Conservation (phyloP, 1,284 basidiomycete genomes). For the Apiotrichum veenhuisii region DNA sequence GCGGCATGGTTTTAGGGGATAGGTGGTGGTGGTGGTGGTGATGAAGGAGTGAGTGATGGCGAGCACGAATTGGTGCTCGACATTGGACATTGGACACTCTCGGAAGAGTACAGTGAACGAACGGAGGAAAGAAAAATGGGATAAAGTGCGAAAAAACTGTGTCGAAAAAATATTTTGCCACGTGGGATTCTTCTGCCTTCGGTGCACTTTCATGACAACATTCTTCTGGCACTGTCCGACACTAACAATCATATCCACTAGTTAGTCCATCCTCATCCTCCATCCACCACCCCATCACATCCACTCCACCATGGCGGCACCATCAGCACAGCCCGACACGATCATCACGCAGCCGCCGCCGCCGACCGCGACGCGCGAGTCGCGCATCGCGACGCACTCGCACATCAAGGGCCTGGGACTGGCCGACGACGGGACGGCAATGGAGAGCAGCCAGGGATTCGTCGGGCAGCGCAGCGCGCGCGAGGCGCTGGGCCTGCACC, state of each 20-base stretch:
- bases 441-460: slow-evolving; percentile 74
- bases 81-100: no score
- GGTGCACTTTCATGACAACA: background rate
- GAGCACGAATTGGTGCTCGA: background rate
- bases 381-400: slow-evolving; percentile 48
- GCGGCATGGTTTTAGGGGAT: slow-evolving; percentile 5
- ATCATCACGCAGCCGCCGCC: slow-evolving; percentile 47
- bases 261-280: background rate
- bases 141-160: slow-evolving; percentile 5
- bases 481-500: slow-evolving; percentile 59
- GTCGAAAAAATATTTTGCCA: background rate
- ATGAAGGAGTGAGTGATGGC: background rate
- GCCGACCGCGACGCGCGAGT: slow-evolving; percentile 45
- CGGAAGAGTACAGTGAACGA: no score
- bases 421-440: slow-evolving; percentile 75
- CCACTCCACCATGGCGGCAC: slow-evolving; percentile 14
- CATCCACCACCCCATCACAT: slow-evolving; percentile 4
- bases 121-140: slow-evolving; percentile 1
- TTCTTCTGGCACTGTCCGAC: background rate
- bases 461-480: slow-evolving; percentile 85
- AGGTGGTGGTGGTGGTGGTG: slow-evolving; percentile 13
- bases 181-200: background rate
- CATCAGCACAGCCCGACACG: slow-evolving; percentile 22
- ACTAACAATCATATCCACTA: background rate
- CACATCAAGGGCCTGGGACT: slow-evolving; percentile 83